These are phyloP conservation scores for Colletotrichum magnum DNA, from an alignment of 2,329 filamentous ascomycete species.

Conservation along the genomic window DNA sequence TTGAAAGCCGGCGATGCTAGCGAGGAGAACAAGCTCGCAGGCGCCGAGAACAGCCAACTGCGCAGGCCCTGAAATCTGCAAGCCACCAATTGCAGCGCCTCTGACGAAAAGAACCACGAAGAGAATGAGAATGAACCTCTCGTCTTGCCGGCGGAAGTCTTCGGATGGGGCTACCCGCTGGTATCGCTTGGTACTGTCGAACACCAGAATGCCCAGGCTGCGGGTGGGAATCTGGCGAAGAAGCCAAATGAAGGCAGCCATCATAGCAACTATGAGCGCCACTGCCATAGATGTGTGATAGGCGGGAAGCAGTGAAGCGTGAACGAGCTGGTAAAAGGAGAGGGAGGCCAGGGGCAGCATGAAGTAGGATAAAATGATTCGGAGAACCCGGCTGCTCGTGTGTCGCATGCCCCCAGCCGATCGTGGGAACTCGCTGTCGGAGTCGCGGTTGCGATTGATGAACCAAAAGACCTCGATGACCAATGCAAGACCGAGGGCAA, in stretches of 20 bases:
- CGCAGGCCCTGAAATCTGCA: slow-evolving; percentile 69
- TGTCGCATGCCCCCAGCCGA: slow-evolving; percentile 24
- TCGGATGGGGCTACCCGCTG: slow-evolving; percentile 68
- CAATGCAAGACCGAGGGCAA: slow-evolving; percentile 66
- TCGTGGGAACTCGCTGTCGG: slow-evolving; percentile 51
- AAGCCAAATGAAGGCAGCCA: slow-evolving; percentile 48
- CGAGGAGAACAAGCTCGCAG: slow-evolving; percentile 76
- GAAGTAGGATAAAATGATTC: slow-evolving; percentile 83
- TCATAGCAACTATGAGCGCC: slow-evolving; percentile 43
- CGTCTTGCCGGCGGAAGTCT: slow-evolving; percentile 56
- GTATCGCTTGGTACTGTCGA: slow-evolving; percentile 75
- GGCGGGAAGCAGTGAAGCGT: slow-evolving; percentile 36
- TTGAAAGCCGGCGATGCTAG: slow-evolving; percentile 40
- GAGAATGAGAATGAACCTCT: slow-evolving; percentile 71
- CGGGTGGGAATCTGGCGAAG: slow-evolving; percentile 44
- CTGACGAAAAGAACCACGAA: slow-evolving; percentile 75
- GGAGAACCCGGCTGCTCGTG: slow-evolving; percentile 65
- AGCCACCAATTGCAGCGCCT: slow-evolving; percentile 76
- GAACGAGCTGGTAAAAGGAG: slow-evolving; percentile 78
- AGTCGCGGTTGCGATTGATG: slow-evolving; percentile 57
- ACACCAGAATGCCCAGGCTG: slow-evolving; percentile 48
- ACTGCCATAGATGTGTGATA: slow-evolving; percentile 53
- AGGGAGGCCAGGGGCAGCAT: slow-evolving; percentile 79
- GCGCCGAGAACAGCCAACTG: slow-evolving; percentile 78
- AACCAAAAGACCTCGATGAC: slow-evolving; percentile 62